phyloP scores from a whole-genome alignment of 805 yeast genomes.

The Pichia paraexigua region DNA sequence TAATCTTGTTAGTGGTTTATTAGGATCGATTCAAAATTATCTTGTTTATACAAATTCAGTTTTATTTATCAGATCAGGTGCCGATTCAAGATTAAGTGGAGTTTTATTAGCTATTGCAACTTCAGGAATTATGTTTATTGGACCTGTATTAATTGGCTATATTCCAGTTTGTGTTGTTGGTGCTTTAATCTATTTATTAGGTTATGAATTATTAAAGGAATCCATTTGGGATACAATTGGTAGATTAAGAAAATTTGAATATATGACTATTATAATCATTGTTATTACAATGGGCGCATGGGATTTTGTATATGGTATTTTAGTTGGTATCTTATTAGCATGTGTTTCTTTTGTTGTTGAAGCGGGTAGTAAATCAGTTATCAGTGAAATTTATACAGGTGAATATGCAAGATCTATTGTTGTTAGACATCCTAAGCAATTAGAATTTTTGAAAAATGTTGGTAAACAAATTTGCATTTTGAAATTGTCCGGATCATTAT shows the following conservation, averaged over 20 bases:
- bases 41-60: slow-evolving; percentile 92
- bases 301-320: slow-evolving; percentile 90
- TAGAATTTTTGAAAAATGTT: slow-evolving; percentile 72
- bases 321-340: slow-evolving; percentile 85
- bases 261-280: slow-evolving; percentile 72
- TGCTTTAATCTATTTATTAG: slow-evolving; percentile 78
- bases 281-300: slow-evolving; percentile 93
- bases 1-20: slow-evolving; percentile 71
- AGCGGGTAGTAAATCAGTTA: slow-evolving; percentile 76
- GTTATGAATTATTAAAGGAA: slow-evolving; percentile 84
- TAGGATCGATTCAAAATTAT: slow-evolving; percentile 90
- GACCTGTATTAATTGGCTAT: slow-evolving; percentile 87
- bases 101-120: slow-evolving; percentile 83
- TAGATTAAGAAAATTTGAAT: slow-evolving; percentile 67
- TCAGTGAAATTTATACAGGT: slow-evolving; percentile 78
- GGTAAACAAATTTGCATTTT: slow-evolving; percentile 87
- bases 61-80: slow-evolving; percentile 89
- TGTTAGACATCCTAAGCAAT: slow-evolving; percentile 82
- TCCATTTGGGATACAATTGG: slow-evolving; percentile 81
- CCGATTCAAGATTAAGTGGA: slow-evolving; percentile 83
- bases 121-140: slow-evolving; percentile 68
- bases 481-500: slow-evolving; percentile 80
- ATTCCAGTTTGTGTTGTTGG: slow-evolving; percentile 97
- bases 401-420: slow-evolving; percentile 87
- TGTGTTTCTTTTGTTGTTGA: slow-evolving; percentile 93